These are phyloP conservation scores for Trichocomaceae sp. DNA, from an alignment of 2,329 filamentous ascomycete genomes.

Conservation along the genomic window DNA sequence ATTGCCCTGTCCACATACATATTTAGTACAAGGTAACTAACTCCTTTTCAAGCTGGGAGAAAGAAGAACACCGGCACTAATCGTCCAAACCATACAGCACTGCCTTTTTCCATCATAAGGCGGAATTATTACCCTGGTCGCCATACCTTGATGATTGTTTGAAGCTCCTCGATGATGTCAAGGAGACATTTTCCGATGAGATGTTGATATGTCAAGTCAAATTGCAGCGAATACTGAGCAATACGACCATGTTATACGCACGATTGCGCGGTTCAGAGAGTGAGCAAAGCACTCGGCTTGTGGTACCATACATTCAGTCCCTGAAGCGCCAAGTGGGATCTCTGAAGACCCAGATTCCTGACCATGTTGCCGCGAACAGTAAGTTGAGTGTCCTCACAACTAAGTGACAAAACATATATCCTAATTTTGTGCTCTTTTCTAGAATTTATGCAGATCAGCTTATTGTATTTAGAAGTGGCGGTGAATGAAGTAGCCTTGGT, in stretches of 20 bases:
- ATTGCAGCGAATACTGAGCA: constrained; percentile 15
- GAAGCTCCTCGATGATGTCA: constrained; percentile 38
- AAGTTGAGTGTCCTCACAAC: background rate
- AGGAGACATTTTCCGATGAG: constrained; percentile 46
- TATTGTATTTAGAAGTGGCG: background rate
- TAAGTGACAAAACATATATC: background rate
- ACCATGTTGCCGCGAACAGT: constrained; percentile 2
- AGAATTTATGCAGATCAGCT: background rate
- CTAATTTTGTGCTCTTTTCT: background rate
- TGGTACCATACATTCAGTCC: constrained; percentile 5
- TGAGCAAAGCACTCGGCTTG: constrained; percentile 3
- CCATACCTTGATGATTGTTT: constrained; percentile 54
- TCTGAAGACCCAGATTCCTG: constrained; percentile 4
- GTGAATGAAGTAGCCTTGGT: constrained; percentile 8
- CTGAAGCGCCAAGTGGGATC: constrained; percentile 1
- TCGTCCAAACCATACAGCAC: constrained; percentile 26
- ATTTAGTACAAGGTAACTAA: constrained; percentile 33
- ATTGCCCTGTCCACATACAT: constrained; percentile 46
- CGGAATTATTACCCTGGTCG: constrained; percentile 52
- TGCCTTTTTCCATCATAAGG: constrained; percentile 40
- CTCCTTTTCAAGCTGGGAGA: background rate
- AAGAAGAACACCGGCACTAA: background rate
- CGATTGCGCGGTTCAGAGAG: constrained; percentile 5
- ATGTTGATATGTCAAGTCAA: constrained; percentile 34
- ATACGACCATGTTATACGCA: background rate